Conservation (phyloP, 306 rosid genomes). For the Prunus mongolica region DNA sequence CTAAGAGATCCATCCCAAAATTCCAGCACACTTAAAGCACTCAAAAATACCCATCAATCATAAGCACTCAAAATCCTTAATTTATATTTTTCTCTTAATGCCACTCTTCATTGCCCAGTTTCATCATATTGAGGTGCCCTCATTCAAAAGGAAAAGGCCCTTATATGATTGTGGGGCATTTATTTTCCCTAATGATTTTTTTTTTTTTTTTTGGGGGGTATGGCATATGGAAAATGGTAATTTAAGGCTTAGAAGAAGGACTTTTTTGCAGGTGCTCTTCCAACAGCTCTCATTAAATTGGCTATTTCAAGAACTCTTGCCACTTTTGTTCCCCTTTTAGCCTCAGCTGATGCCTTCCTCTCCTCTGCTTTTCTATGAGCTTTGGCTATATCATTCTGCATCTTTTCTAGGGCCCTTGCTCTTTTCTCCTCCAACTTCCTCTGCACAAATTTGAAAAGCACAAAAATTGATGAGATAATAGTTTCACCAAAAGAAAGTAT, state of each 20-base stretch:
- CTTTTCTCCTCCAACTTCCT: conserved; percentile 92
- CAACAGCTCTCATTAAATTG: conserved; percentile 85
- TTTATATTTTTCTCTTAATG: conserved; percentile 18
- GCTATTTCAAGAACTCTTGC: conserved; percentile 74
- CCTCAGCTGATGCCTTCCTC: conserved; percentile 86
- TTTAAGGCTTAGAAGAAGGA: conserved; percentile 56
- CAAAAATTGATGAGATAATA: too few species aligned
- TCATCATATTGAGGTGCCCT: conserved; percentile 29
- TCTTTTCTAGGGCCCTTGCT: conserved; percentile 85
- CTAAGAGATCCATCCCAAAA: conserved; percentile 5
- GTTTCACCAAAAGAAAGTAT: neutral
- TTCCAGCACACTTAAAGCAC: conserved; percentile 34
- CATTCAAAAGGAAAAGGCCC: conserved; percentile 33
- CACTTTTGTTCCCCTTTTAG: conserved; percentile 85
- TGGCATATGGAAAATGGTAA: conserved; percentile 1
- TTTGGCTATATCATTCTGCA: conserved; percentile 79
- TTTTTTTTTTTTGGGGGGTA: neutral
- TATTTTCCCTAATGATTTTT: neutral
- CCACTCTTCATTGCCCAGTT: conserved; percentile 26
- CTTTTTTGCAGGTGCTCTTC: conserved; percentile 80
- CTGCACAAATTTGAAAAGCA: conserved; percentile 34
- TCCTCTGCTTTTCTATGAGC: conserved; percentile 87
- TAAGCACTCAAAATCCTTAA: conserved; percentile 27
- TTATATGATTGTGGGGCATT: conserved; percentile 20
- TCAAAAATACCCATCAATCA: conserved; percentile 24